Conservation (phyloP, 2,329 filamentous ascomycete species). For the Aureobasidium namibiae region DNA sequence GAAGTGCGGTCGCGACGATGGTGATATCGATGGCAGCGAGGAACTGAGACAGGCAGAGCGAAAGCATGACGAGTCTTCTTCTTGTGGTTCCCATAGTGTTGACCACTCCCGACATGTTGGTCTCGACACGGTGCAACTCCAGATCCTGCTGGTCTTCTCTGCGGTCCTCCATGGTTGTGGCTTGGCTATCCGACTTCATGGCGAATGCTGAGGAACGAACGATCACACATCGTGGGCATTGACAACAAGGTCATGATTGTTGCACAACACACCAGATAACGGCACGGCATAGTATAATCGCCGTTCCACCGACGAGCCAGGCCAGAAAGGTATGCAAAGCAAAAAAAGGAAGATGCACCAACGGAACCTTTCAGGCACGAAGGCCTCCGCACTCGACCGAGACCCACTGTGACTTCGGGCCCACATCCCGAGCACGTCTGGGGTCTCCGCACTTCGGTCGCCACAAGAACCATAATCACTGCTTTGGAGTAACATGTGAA, state of each 20-base stretch:
- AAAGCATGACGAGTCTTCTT: constrained; percentile 5
- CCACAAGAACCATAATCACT: no score
- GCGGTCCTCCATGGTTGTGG: neutral
- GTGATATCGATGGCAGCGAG: constrained; percentile 23
- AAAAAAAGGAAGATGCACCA: neutral
- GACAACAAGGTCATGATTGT: constrained; percentile 1
- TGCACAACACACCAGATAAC: neutral
- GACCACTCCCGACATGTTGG: neutral
- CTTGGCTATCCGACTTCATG: neutral
- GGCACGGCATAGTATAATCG: neutral
- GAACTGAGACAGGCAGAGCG: constrained; percentile 9
- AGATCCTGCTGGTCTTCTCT: constrained; percentile 3
- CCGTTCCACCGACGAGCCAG: neutral
- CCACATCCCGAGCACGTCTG: neutral
- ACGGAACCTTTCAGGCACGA: neutral
- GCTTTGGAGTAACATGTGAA: no score
- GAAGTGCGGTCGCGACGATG: constrained; percentile 18
- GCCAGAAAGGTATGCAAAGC: neutral
- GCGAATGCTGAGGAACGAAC: neutral
- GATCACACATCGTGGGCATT: neutral
- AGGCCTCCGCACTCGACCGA: neutral
- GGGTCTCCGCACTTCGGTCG: neutral
- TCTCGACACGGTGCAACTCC: neutral
- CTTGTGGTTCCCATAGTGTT: constrained; percentile 4
- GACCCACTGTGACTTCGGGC: neutral